Base-by-base conservation (phyloP, 2,329 filamentous ascomycete genomes). In the Byssothecium circinans region DNA sequence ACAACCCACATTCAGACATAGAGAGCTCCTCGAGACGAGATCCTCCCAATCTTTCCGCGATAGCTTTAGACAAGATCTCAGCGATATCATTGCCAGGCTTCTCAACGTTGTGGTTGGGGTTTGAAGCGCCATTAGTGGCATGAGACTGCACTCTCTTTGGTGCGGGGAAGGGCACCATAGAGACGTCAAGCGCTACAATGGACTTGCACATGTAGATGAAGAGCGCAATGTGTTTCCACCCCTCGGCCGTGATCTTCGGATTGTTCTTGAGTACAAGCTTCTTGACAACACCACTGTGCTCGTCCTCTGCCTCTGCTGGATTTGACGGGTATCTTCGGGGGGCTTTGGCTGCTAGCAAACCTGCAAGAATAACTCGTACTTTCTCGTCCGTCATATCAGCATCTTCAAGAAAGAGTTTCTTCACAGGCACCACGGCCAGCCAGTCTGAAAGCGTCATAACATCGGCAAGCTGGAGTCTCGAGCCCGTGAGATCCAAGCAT, bases 191-290 rank as follows among this genome's bases (percentile, higher is more conserved):
- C 5, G 82, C 87, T 68, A 91, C 91, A 46, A 99, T 77, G 1
- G 91, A 91, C 52, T 85, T 86, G 60, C 89, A 96, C 76, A 96
- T 86, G 71, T 96, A 89, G 43, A 96, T 79, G 67, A 97, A 99
- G 6, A 96, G 76, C 33, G 87, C 87, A 47, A 97, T 85, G 65
- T 97, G 85, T 61, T 87, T 91, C 94, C 94, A 99, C 14, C 92
- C 94, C 54, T 95, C 87, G 0, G 80, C 78, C 0, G 89, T 88
- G 50, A 97, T 86, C 62, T 91, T 92, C 1, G 78, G 73, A 66
- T 97, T 97, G 72, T 95, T 90, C 73, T 95, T 96, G 34, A 99
- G 73, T 1, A 89, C 87, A 6, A 99, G 74, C 52, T 90, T 88
- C 73, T 96, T 91, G 4, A 97, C 83, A 1, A 95, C 84, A 14